These are phyloP conservation scores for Ganoderma sinense DNA, from an alignment of 1,284 basidiomycete species.

Conservation along the genomic window DNA sequence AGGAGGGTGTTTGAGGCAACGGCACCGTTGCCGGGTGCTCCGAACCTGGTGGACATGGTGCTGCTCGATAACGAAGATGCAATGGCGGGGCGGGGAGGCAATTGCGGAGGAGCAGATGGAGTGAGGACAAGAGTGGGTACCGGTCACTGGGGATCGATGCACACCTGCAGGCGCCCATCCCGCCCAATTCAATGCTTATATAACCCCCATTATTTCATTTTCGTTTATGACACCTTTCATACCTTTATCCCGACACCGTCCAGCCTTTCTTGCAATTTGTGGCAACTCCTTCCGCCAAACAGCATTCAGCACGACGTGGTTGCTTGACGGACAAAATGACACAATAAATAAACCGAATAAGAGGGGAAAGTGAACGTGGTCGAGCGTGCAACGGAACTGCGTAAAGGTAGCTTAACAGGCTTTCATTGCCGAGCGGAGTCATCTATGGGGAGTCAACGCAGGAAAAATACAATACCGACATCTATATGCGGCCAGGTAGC, in stretches of 20 bases:
- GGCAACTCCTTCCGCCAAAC: background rate
- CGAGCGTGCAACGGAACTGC: background rate
- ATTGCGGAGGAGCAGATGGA: constrained; percentile 11
- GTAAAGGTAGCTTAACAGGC: background rate
- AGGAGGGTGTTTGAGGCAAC: constrained; percentile 70
- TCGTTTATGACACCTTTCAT: background rate
- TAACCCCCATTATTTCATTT: constrained; percentile 10
- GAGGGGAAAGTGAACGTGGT: background rate
- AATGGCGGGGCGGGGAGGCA: constrained; percentile 4
- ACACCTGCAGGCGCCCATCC: background rate
- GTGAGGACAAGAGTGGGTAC: constrained; percentile 8
- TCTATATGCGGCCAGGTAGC: background rate
- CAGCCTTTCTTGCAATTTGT: background rate
- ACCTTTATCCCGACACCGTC: background rate
- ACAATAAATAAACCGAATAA: background rate
- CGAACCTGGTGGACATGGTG: constrained; percentile 33
- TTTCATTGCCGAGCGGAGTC: background rate
- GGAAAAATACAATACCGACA: background rate
- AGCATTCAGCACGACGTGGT: background rate
- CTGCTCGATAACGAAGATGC: background rate
- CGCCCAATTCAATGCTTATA: constrained; percentile 20
- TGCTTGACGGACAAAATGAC: background rate
- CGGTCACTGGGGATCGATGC: constrained; percentile 28
- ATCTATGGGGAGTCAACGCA: background rate
- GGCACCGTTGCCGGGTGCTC: constrained; percentile 30